Evolutionary conservation across 345 rosid genomes (phyloP), one percentile per base, ranked within the genome.

Genomic region (Excoecaria cochinchinensis): DNA sequence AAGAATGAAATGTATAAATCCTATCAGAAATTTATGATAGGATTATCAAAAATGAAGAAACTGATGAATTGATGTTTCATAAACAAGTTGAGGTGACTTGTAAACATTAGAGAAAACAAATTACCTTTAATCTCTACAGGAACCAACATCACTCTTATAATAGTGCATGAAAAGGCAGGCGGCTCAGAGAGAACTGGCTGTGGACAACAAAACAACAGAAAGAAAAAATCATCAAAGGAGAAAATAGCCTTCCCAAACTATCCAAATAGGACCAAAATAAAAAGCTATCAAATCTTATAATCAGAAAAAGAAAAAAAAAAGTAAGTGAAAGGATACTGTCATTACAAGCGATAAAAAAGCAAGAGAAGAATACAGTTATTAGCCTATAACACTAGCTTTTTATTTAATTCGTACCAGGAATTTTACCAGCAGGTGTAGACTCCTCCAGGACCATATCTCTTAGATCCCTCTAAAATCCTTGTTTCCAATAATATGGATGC

Each of bases 41-140:
- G 6, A 17, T 42, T 39, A 56, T 6, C 14, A 36, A 39, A 63
- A 10, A 15, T 14, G n/a, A 63, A 44, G 70, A 48, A 24, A 48
- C 13, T 6, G 56, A 67, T 47, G 39, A 67, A 67, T 48, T 4
- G 38, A 67, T n/a, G n/a, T 52, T 48, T 68, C 57, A 50, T 19
- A 68, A 31, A 22, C 42, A 46, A 69, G 53, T 17, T 24, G 60
- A 69, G 60, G 46, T 69, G 12, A 70, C 10, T 21, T 36, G 31
- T 52, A 38, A 52, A 38, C 16, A 52, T 12, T 17, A 38, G 6
- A 36, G 61, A 70, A 19, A 25, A 53, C 8, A 67, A 44, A 36
- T 70, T 70, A 70, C 73, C 73, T 70, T 60, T 36, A 38, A 52
- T 70, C 13, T 8, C 62, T 52, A 70, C 47, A 17, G 61, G 46